Evolutionary conservation across 768 basidiomycete genomes (phyloP).

Genomic region (Termitomyces sp.): DNA sequence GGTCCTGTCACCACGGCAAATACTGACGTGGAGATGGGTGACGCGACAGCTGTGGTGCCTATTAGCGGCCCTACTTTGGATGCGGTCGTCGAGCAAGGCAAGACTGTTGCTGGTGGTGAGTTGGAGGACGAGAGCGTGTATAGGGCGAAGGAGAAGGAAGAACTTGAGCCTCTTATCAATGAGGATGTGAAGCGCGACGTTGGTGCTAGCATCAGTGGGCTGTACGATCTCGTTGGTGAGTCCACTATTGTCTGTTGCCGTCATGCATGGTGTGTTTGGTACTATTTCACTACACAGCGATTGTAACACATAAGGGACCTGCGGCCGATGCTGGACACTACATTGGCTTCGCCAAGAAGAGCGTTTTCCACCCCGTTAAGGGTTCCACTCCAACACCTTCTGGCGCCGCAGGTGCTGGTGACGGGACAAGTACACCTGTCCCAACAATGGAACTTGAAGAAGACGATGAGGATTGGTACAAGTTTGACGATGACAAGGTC

Average conservation of each 20-base stretch:
- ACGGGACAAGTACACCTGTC: conserved; percentile 11
- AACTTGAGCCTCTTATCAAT: conserved; percentile 61
- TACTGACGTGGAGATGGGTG: conserved; percentile 46
- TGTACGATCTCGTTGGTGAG: conserved; percentile 88
- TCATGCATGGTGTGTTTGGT: background rate
- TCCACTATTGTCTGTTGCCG: background rate
- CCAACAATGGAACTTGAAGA: conserved; percentile 38
- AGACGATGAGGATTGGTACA: conserved; percentile 86
- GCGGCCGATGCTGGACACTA: conserved; percentile 96
- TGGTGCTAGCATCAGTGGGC: conserved; percentile 70
- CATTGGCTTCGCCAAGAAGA: conserved; percentile 86
- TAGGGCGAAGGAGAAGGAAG: conserved; percentile 57
- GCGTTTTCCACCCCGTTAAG: conserved; percentile 48
- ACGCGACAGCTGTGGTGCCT: conserved; percentile 18
- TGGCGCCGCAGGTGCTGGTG: conserved; percentile 13
- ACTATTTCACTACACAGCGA: conserved; percentile 42
- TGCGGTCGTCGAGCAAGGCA: conserved; percentile 20
- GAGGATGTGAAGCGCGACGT: conserved; percentile 58
- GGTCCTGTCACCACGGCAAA: conserved; percentile 18
- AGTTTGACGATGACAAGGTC: conserved; percentile 96
- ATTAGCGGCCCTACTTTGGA: conserved; percentile 16
- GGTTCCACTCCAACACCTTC: conserved; percentile 13
- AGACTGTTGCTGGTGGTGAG: conserved; percentile 33
- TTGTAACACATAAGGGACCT: conserved; percentile 96
- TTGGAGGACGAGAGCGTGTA: conserved; percentile 63